phyloP scores from a whole-genome alignment of 2,329 filamentous ascomycete species.

The Hansfordia pulvinata region DNA sequence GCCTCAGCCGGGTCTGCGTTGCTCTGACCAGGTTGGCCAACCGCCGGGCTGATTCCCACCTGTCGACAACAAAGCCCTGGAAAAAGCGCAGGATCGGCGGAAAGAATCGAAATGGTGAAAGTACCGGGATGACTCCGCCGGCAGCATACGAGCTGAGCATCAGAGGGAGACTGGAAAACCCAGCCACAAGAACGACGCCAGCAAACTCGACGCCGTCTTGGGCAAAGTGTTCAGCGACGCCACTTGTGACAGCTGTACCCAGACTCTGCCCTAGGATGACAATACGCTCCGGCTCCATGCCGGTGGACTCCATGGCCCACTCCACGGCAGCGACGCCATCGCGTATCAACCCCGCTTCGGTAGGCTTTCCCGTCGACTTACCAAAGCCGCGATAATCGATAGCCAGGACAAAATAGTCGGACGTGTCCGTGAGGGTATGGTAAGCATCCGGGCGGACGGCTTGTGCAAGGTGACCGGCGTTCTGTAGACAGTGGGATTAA shows the following conservation, averaged over 20 bases:
- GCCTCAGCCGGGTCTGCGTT: slow-evolving; percentile 40
- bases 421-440: slow-evolving; percentile 60
- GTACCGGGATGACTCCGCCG: slow-evolving; percentile 62
- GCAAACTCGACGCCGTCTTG: slow-evolving; percentile 54
- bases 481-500: slow-evolving; percentile 30
- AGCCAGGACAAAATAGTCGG: slow-evolving; percentile 67
- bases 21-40: slow-evolving; percentile 41
- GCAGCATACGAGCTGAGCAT: slow-evolving; percentile 69
- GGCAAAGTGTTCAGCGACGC: slow-evolving; percentile 58
- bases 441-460: slow-evolving; percentile 64
- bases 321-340: slow-evolving; percentile 64
- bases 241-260: slow-evolving; percentile 72
- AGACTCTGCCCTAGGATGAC: slow-evolving; percentile 77
- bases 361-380: slow-evolving; percentile 63
- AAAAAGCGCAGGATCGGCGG: slow-evolving; percentile 51
- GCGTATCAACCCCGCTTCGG: slow-evolving; percentile 66
- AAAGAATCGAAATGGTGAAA: slow-evolving; percentile 60
- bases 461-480: slow-evolving; percentile 77
- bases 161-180: slow-evolving; percentile 61
- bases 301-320: slow-evolving; percentile 52
- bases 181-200: slow-evolving; percentile 64
- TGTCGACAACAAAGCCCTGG: slow-evolving; percentile 55
- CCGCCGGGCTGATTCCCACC: slow-evolving; percentile 62
- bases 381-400: slow-evolving; percentile 90
- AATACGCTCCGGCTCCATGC: slow-evolving; percentile 57